Conservation (phyloP, 305 asterid genomes). For the Solanum hybrid region DNA sequence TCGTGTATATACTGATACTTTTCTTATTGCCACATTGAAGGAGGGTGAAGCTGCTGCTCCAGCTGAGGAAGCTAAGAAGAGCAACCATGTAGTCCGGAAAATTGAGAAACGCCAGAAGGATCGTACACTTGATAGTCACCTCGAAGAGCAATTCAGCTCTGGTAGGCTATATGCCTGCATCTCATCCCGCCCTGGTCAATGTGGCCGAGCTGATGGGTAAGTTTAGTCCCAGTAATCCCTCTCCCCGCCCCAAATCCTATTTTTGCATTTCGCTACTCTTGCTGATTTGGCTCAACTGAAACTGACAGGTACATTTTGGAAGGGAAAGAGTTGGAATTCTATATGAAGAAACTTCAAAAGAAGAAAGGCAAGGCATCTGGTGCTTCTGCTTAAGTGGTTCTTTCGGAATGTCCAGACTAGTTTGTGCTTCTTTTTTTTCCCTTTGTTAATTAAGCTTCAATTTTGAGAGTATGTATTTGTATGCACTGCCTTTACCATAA, state of each 20-base stretch:
- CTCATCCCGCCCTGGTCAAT: constrained; percentile 46
- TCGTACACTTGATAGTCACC: constrained; percentile 30
- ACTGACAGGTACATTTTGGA: constrained; percentile 44
- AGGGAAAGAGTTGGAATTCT: constrained; percentile 49
- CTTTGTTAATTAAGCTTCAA: neutral
- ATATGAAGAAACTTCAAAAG: constrained; percentile 43
- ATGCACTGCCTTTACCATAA: neutral
- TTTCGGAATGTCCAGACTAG: neutral
- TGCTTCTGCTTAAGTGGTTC: constrained; percentile 22
- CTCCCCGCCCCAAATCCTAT: neutral
- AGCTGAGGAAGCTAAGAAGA: constrained; percentile 35
- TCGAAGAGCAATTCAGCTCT: constrained; percentile 39
- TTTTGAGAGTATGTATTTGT: neutral
- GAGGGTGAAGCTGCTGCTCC: constrained; percentile 21
- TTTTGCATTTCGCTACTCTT: neutral
- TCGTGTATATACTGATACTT: neutral
- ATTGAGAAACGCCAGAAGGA: constrained; percentile 36
- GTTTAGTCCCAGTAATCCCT: neutral
- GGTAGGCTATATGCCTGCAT: constrained; percentile 39
- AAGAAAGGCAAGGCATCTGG: constrained; percentile 49
- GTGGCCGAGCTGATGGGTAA: constrained; percentile 48
- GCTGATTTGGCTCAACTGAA: neutral
- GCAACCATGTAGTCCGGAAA: constrained; percentile 38
- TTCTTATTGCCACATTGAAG: neutral
- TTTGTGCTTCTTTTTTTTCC: too few relatives aligned